Base-by-base conservation (phyloP, 768 basidiomycete genomes). In the Amanita thiersii region DNA sequence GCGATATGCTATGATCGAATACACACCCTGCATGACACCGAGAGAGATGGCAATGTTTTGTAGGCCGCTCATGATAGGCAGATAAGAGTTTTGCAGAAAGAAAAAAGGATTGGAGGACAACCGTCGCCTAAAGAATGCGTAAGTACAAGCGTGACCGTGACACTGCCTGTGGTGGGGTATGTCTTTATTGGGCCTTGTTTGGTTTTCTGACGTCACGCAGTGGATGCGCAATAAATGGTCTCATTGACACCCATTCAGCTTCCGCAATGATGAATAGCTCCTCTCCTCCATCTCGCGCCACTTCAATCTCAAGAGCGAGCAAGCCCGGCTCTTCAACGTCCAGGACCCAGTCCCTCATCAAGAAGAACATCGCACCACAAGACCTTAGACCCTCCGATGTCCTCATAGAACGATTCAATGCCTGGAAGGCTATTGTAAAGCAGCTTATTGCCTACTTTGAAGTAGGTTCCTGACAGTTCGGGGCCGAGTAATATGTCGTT, bases 341-440 rank as follows among this genome's bases (percentile, higher is more conserved):
- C 7, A 72, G 87, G 36, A 79, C 75, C 44, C 86, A 90, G 61
- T 84, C 82, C 2, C 78, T 98, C 54, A 90, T 97, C 70, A 89
- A 89, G 74, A 93, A 90, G 69, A 93, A 88, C 60, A 83, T 89
- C 46, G 82, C 87, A 2, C 80, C 87, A 0, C 81, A 90, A 50
- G 92, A 94, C 64, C 75, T 97, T 34, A 77, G 81, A 38, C 93
- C 93, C 0, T 89, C 88, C 7, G 94, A 99, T 61, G 78, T 99
- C 55, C 86, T 99, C 59, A 96, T 98, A 50, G 94, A 97, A 61
- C 82, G 87, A 20, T 91, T 91, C 56, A 74, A 83, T 5, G 86
- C 88, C 0, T 97, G 93, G 93, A 97, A 96, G 65, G 83, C 79
- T 39, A 94, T 97, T 53, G 89, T 94, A 37, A 94, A 93, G 64